These are phyloP conservation scores for Pythium brassicae DNA, from an alignment of 352 stramenopile genomes.

Conservation along the genomic window DNA sequence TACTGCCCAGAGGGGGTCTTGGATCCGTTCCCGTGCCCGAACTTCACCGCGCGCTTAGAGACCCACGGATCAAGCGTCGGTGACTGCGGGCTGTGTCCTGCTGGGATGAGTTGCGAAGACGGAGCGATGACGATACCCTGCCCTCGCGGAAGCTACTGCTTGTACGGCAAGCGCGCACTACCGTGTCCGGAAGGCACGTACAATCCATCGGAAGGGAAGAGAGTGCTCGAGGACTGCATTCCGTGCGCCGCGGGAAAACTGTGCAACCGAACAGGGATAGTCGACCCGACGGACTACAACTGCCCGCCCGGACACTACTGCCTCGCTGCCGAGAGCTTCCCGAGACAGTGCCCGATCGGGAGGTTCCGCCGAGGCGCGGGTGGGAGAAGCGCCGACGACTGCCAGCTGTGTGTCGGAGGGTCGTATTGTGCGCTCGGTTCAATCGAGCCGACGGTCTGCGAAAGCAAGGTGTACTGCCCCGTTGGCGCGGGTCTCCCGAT, in stretches of 20 bases:
- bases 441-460: conserved; percentile 46
- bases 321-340: conserved; percentile 24
- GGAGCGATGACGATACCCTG: conserved; percentile 63
- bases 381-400: conserved; percentile 36
- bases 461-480: conserved; percentile 55
- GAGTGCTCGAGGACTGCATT: conserved; percentile 44
- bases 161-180: conserved; percentile 34
- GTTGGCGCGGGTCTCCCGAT: conserved; percentile 37
- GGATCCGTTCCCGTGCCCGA: conserved; percentile 67
- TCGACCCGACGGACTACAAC: conserved; percentile 48
- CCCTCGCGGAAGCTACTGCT: conserved; percentile 56
- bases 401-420: conserved; percentile 42
- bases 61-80: conserved; percentile 40
- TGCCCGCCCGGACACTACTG: conserved; percentile 81
- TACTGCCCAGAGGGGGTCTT: conserved; percentile 72
- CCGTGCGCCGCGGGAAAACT: conserved; percentile 62
- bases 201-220: conserved; percentile 37
- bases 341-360: conserved; percentile 42
- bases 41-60: conserved; percentile 46
- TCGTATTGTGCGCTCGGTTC: conserved; percentile 53
- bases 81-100: conserved; percentile 77
- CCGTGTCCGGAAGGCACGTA: conserved; percentile 58
- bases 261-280: conserved; percentile 66
- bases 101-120: conserved; percentile 81
- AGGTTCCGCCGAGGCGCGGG: conserved; percentile 31